These are phyloP conservation scores for Dictyostelium capitatum DNA, from an alignment of 78 protist genomes.

Conservation along the genomic window DNA sequence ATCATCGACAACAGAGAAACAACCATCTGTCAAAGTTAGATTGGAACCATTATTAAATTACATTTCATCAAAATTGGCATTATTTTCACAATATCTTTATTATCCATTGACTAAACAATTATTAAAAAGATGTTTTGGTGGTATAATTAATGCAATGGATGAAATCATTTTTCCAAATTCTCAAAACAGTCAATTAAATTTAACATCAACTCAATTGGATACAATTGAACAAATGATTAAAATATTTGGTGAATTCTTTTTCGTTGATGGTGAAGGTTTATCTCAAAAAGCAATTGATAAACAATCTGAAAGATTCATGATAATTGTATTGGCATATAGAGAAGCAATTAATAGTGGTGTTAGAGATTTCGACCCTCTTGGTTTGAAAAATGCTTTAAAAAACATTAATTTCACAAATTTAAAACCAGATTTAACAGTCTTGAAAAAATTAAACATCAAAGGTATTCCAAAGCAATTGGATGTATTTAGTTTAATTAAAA, in stretches of 20 bases:
- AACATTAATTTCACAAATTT: slow-evolving; percentile 45
- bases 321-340: slow-evolving; percentile 57
- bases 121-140: slow-evolving; percentile 51
- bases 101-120: slow-evolving; percentile 62
- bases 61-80: slow-evolving; percentile 45
- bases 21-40: slow-evolving; percentile 11
- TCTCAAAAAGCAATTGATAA: slow-evolving; percentile 75
- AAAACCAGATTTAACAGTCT: slow-evolving; percentile 55
- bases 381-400: slow-evolving; percentile 46
- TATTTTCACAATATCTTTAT: slow-evolving; percentile 63
- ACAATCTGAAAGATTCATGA: slow-evolving; percentile 68
- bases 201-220: slow-evolving; percentile 38
- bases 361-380: slow-evolving; percentile 69
- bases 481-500: slow-evolving; percentile 57
- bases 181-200: background rate
- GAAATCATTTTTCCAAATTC: slow-evolving; percentile 52
- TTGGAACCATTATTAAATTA: slow-evolving; percentile 61
- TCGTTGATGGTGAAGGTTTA: slow-evolving; percentile 75
- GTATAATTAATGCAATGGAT: slow-evolving; percentile 51
- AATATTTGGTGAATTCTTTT: slow-evolving; percentile 60
- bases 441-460: slow-evolving; percentile 59
- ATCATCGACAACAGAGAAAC: background rate
- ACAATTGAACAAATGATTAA: slow-evolving; percentile 55
- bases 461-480: slow-evolving; percentile 74
- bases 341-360: slow-evolving; percentile 80